Base-by-base conservation (phyloP, 352 stramenopile species). In the Pythium scleroteichum region DNA sequence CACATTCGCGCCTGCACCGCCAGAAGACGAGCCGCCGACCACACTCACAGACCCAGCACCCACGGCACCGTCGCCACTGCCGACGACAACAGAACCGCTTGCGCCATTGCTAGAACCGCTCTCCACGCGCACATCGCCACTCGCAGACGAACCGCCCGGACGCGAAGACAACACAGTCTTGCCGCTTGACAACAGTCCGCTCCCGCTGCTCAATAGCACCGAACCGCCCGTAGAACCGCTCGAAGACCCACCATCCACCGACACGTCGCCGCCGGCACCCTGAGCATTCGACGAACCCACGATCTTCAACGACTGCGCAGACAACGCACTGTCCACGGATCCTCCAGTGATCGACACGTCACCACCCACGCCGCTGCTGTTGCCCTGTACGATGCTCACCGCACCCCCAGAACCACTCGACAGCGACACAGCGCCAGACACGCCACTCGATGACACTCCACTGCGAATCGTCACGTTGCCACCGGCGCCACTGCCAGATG, bases 181-280 rank as follows among this genome's bases (percentile, higher is more conserved):
- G 29, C 29, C 29, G 10, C 29, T 35, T 35, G 29, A 35, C 29
- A 35, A 5, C 5, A 10, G 10, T 10, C 29, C 29, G 29, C 29
- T 35, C 5, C 29, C 29, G 29, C 29, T 35, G 29, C 29, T 35
- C 29, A 35, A 5, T 10, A 35, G 29, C 29, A 35, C 29, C 29
- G 29, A 35, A 10, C 29, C 29, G 29, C 29, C 29, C 29, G 29
- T 35, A 5, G 29, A 35, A 35, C 29, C 29, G 5, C 5, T 35
- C 5, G 29, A 35, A 35, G 29, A 35, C 29, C 29, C 29, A 10
- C 60, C 65, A 4, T 48, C 33, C 38, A 82, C 53, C 13, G 56
- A 45, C 14, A 79, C 53, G 17, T 67, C 62, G 22, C 73, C 72
- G 35, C 66, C 71, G 19, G 40, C 35, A 53, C 52, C 68, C 56